phyloP scores from a whole-genome alignment of 2,329 filamentous ascomycete species.

The Trichophyton equinum region DNA sequence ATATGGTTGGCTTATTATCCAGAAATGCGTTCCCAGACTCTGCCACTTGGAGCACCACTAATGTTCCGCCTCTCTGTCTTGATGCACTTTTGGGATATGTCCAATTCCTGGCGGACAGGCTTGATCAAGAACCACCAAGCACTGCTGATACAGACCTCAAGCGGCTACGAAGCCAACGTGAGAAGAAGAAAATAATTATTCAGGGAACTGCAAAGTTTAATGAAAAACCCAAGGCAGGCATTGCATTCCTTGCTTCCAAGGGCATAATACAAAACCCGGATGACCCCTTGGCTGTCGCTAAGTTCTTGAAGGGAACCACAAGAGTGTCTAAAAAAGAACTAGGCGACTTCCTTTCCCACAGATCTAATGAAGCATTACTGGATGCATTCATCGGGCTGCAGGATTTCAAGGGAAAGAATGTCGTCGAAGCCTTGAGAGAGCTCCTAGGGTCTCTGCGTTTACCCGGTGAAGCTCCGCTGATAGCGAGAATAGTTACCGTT shows the following conservation, averaged over 20 bases:
- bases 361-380: constrained; percentile 71
- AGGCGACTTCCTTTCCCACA: constrained; percentile 88
- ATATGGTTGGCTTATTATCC: constrained; percentile 83
- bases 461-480: constrained; percentile 83
- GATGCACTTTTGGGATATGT: constrained; percentile 85
- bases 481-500: constrained; percentile 77
- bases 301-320: constrained; percentile 75
- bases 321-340: constrained; percentile 81
- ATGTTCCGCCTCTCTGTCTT: constrained; percentile 85
- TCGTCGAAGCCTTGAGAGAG: constrained; percentile 78
- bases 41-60: constrained; percentile 97
- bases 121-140: constrained; percentile 55
- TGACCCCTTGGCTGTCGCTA: constrained; percentile 66
- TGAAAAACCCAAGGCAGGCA: constrained; percentile 77
- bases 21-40: constrained; percentile 94
- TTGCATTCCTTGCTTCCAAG: constrained; percentile 72
- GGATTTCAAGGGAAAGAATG: constrained; percentile 71
- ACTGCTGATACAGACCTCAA: constrained; percentile 56
- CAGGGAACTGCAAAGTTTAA: constrained; percentile 86
- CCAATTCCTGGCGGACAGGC: constrained; percentile 77
- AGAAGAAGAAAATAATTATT: constrained; percentile 77
- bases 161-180: constrained; percentile 56
- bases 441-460: constrained; percentile 87
- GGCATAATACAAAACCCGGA: constrained; percentile 69
- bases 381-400: constrained; percentile 77